A percentile compares a stretch with the other conserved stretches of the same genome.
Conservation (phyloP, 257 asterid genomes). For the Nicotiana tabacum region DNA sequence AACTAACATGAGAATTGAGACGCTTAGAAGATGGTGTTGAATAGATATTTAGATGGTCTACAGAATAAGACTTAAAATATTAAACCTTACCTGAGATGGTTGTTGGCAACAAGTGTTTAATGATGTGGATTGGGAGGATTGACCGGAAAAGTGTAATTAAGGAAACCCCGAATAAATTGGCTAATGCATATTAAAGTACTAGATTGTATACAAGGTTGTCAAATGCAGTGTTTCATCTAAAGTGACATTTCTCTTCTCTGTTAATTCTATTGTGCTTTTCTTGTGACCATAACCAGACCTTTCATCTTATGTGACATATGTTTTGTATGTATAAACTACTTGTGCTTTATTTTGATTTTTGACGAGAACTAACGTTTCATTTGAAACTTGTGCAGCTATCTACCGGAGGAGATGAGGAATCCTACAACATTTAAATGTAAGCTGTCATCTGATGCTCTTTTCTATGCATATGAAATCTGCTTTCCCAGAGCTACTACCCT, state of each 20-base stretch:
- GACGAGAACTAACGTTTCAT: background rate
- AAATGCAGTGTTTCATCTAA: background rate
- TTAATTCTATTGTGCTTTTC: background rate
- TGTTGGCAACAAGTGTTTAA: background rate
- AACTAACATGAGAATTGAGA: background rate
- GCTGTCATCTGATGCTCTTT: conserved; percentile 22
- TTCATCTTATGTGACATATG: background rate
- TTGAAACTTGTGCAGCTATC: conserved; percentile 42
- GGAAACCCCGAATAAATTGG: background rate
- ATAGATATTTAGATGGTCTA: background rate
- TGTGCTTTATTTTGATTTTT: conserved; percentile 7
- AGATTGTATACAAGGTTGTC: background rate
- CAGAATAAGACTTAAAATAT: background rate
- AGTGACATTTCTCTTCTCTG: background rate
- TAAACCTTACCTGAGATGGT: background rate
- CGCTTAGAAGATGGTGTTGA: background rate
- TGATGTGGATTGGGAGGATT: background rate
- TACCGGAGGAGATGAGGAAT: conserved; percentile 94
- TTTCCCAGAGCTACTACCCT: background rate
- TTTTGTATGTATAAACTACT: background rate
- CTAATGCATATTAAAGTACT: background rate
- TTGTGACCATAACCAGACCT: background rate
- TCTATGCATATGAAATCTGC: background rate
- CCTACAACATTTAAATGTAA: conserved; percentile 78
- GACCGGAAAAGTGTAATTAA: background rate